phyloP scores from a whole-genome alignment of 495 filamentous ascomycete genomes.

The Xylaria grammica region DNA sequence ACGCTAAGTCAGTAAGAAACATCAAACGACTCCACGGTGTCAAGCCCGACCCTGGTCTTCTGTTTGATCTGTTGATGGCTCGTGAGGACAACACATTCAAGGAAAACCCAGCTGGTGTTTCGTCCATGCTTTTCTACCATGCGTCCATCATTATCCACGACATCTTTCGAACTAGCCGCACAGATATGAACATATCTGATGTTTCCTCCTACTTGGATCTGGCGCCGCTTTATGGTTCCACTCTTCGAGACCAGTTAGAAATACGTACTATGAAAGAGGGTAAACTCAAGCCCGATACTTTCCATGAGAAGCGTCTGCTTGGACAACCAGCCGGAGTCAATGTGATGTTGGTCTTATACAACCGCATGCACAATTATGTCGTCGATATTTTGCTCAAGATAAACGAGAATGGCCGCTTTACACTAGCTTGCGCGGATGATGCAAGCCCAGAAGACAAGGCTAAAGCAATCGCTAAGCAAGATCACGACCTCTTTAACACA shows the following conservation, averaged over 20 bases:
- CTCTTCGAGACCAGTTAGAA: slow-evolving; percentile 66
- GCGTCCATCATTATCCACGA: slow-evolving; percentile 85
- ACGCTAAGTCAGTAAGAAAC: slow-evolving; percentile 68
- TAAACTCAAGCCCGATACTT: slow-evolving; percentile 78
- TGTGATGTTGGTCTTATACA: slow-evolving; percentile 69
- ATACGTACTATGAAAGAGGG: slow-evolving; percentile 77
- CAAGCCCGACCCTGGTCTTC: slow-evolving; percentile 71
- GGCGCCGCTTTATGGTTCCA: slow-evolving; percentile 79
- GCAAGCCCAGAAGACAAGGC: slow-evolving; percentile 50
- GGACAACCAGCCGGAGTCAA: slow-evolving; percentile 79
- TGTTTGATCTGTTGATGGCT: slow-evolving; percentile 77
- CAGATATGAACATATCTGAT: slow-evolving; percentile 40
- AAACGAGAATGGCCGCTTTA: slow-evolving; percentile 64
- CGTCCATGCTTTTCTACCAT: slow-evolving; percentile 82
- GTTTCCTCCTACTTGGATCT: slow-evolving; percentile 85
- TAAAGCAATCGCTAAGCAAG: slow-evolving; percentile 60
- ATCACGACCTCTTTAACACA: slow-evolving; percentile 82
- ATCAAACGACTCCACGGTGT: slow-evolving; percentile 54
- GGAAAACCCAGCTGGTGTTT: slow-evolving; percentile 74
- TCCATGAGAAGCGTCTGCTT: slow-evolving; percentile 70
- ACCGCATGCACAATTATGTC: slow-evolving; percentile 75
- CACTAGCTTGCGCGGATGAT: slow-evolving; percentile 38
- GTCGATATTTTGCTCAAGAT: slow-evolving; percentile 68
- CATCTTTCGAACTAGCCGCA: slow-evolving; percentile 48
- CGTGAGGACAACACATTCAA: slow-evolving; percentile 60